These are phyloP conservation scores for Torulaspora quercuum DNA, from an alignment of 805 yeast genomes.

Conservation along the genomic window DNA sequence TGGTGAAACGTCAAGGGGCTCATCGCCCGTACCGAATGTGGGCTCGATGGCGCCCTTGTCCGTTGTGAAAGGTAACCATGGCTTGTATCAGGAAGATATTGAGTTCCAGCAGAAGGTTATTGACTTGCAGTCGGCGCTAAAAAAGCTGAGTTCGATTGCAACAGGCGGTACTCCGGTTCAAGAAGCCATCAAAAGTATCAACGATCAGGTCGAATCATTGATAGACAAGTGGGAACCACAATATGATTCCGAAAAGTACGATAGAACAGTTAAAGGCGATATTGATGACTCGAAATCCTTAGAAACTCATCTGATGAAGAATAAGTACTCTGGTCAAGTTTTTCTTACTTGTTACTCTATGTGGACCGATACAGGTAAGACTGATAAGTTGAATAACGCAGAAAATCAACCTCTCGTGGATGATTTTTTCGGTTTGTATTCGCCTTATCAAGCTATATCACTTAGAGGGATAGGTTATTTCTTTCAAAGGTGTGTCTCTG, in stretches of 20 bases:
- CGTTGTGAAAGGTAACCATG: slow-evolving; percentile 14
- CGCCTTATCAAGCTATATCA: slow-evolving; percentile 30
- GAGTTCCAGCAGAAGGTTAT: slow-evolving; percentile 18
- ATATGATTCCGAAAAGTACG: slow-evolving; percentile 15
- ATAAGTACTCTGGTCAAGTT: slow-evolving; percentile 27
- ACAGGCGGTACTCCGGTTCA: slow-evolving; percentile 11
- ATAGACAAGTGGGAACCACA: slow-evolving; percentile 24
- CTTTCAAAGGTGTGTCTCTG: slow-evolving; percentile 18
- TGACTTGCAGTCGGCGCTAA: slow-evolving; percentile 18
- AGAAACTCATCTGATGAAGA: slow-evolving; percentile 31
- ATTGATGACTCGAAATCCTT: slow-evolving; percentile 19
- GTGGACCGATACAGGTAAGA: slow-evolving; percentile 17
- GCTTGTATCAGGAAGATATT: slow-evolving; percentile 25
- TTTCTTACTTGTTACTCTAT: slow-evolving; percentile 26
- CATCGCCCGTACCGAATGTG: too few relatives aligned
- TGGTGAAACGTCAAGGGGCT: too few relatives aligned
- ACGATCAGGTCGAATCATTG: slow-evolving; percentile 18
- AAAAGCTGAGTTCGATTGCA: slow-evolving; percentile 17
- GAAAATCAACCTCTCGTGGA: slow-evolving; percentile 29
- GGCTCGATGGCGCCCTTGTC: slow-evolving; percentile 5
- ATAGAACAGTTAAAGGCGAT: slow-evolving; percentile 5
- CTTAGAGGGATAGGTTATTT: slow-evolving; percentile 32
- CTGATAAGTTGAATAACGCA: slow-evolving; percentile 3
- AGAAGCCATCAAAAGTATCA: slow-evolving; percentile 19
- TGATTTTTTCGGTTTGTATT: slow-evolving; percentile 32